Base-by-base conservation (phyloP, 176 grass and related monocot genomes). In the Secale cereale region DNA sequence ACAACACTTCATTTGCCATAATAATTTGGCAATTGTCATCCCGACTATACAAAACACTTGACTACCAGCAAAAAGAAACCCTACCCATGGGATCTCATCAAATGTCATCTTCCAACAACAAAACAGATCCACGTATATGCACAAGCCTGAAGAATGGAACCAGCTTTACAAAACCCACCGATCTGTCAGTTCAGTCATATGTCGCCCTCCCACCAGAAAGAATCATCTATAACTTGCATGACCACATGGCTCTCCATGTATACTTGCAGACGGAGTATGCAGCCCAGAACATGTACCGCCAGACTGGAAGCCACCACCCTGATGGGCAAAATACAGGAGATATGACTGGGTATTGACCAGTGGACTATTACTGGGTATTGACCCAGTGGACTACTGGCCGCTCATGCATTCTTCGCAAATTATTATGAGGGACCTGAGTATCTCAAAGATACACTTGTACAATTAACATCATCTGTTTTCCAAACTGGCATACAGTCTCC, bases 401-500 rank as follows among this genome's bases (percentile, higher is more conserved):
- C 36, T 63, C 50, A 22, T 28, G 31, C 31, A 30, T 50, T 39
- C 71, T 29, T 74, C 7, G 17, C 16, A 28, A 29, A 48, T 17
- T 74, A 26, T 48, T 74, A 85, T 41, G 15, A 29, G 63, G 64
- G 36, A 61, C 3, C 15, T 40, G 29, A 39, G 27, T 76, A 76
- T 19, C 45, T 19, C 30, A 45, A 45, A 16, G 46, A 25, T 31
- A 45, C 16, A 7, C 50, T 69, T 5, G 33, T 74, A 19, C 35
- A 26, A 82, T 78, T 60, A 82, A 73, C 13, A 17, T 78, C 67
- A 90, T 25, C 68, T 90, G 57, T 43, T 83, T 73, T 57, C 63
- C 48, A 94, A 56, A 92, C 79, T 77, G 82, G 28, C 35, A 79
- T 74, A 63, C 41, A 94, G 66, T 68, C 76, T 94, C 29, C 81